Evolutionary conservation across 306 rosid species (phyloP), one percentile per base, ranked within the genome.

Genomic region (Lupinus albus): DNA sequence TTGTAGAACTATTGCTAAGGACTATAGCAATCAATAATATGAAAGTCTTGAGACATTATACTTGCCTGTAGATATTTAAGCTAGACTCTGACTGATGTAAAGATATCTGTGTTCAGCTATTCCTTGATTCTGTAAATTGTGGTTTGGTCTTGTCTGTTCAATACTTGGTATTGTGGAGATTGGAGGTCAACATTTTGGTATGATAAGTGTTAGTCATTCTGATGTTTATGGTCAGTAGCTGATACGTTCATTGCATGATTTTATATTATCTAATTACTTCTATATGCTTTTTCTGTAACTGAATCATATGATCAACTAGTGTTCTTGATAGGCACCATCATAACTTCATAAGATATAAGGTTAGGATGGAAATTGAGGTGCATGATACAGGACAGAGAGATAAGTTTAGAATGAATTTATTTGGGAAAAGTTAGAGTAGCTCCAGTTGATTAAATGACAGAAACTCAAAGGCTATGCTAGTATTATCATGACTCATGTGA

Each of bases 351-450:
- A 33, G 45, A 20, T 15, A 28, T 25, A 25, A 7, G 33, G 25
- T 68, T 67, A 17, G 20, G 53, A n/a, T n/a, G n/a, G n/a, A n/a
- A n/a, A n/a, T n/a, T n/a, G n/a, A n/a, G n/a, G n/a, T n/a, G n/a
- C n/a, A n/a, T n/a, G n/a, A n/a, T n/a, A n/a, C n/a, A n/a, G n/a
- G n/a, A n/a, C n/a, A n/a, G n/a, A n/a, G n/a, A n/a, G n/a, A n/a
- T n/a, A n/a, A 17, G 11, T 41, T 53, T 52, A 52, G 21, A 33
- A 60, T 41, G 64, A 51, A 50, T 76, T n/a, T 12, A 36, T 32
- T n/a, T 14, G 12, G 55, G 32, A 15, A 59, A 20, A 41, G 56
- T 59, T 42, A 32, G 76, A 47, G 44, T 51, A 51, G 70, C 71
- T 15, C 36, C 32, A 60, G 8, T 41, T 61, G 50, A 42, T 39